A percentile compares a stretch with the other conserved stretches of the same genome.
Conservation (phyloP, 352 stramenopile species). For the Phytophthora idaei region DNA sequence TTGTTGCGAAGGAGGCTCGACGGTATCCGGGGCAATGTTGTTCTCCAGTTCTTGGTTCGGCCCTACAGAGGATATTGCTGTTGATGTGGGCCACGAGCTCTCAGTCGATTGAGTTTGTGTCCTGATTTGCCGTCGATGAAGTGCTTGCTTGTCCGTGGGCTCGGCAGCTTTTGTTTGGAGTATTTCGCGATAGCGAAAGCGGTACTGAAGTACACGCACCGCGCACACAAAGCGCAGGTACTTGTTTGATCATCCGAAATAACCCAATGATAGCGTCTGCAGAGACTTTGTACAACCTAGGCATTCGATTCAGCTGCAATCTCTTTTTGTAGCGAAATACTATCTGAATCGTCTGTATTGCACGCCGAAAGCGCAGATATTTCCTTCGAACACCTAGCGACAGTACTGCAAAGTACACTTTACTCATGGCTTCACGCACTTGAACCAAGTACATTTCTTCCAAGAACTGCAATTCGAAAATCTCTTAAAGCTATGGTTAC, state of each 20-base stretch:
- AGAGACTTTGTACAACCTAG: background rate
- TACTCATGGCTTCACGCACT: background rate
- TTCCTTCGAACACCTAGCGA: background rate
- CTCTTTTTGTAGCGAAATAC: background rate
- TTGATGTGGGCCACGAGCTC: background rate
- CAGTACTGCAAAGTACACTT: background rate
- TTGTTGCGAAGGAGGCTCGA: background rate
- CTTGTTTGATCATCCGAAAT: background rate
- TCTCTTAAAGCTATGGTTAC: background rate
- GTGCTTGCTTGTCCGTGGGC: background rate
- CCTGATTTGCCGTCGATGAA: too few species aligned
- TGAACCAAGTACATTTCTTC: background rate
- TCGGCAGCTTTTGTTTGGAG: background rate
- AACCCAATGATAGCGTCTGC: background rate
- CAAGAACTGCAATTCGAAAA: background rate
- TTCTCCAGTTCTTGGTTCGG: too few species aligned
- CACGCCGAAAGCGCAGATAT: background rate
- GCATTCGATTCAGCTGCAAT: background rate
- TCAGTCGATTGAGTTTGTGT: background rate
- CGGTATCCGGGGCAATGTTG: background rate
- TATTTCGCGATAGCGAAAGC: constrained; percentile 12
- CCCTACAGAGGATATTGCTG: too few species aligned
- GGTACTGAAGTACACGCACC: constrained; percentile 11
- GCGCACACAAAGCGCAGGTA: constrained; percentile 9
- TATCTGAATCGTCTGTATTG: background rate